phyloP scores from a whole-genome alignment of 257 asterid genomes.

The Coffea canephora region DNA sequence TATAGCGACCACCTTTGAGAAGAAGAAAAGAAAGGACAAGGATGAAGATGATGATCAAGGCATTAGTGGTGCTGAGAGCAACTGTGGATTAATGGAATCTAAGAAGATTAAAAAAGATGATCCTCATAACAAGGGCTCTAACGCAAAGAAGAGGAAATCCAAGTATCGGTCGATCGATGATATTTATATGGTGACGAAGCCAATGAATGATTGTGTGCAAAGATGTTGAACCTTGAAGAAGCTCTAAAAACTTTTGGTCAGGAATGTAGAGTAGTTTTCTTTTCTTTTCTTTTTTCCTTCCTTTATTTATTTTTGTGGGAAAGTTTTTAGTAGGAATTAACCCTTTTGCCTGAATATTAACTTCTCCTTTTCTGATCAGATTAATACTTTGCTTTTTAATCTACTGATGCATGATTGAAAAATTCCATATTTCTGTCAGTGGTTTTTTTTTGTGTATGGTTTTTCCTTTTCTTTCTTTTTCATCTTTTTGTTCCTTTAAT shows the following conservation, averaged over 20 bases:
- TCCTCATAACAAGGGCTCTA: not conserved
- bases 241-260: not conserved
- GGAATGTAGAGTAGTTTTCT: not conserved
- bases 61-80: not conserved
- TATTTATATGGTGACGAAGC: conserved; percentile 38
- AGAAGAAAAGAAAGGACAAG: conserved; percentile 1
- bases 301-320: not conserved
- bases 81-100: not conserved
- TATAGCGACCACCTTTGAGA: not conserved
- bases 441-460: no score
- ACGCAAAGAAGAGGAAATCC: conserved; percentile 13
- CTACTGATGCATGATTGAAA: no score
- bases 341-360: no score
- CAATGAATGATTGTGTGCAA: conserved; percentile 14
- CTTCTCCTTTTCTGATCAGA: no score
- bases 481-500: no score
- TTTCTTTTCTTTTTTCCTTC: no score
- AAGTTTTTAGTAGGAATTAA: no score
- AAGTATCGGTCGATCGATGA: conserved; percentile 34
- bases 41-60: not conserved
- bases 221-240: conserved; percentile 9
- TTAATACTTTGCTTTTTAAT: no score
- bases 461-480: no score
- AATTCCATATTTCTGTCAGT: no score
- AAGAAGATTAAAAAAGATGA: conserved; percentile 4